Evolutionary conservation across 2,329 filamentous ascomycete species (phyloP).

Genomic region (Tolypocladium capitatum): DNA sequence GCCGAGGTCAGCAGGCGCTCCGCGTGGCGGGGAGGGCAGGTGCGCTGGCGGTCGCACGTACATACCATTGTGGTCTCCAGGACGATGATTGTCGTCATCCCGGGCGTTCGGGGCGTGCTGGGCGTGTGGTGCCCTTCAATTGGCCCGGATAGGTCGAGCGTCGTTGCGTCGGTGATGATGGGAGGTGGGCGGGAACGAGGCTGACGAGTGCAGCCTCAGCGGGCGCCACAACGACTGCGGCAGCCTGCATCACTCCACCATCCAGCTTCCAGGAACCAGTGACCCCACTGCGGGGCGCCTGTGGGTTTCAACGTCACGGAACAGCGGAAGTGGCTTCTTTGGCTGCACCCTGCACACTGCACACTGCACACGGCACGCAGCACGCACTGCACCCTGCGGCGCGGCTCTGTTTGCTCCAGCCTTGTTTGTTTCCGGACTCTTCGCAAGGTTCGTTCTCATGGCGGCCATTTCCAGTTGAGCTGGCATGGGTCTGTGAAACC

Average conservation of each 20-base stretch:
- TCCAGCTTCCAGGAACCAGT: not conserved
- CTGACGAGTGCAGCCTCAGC: not conserved
- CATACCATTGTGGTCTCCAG: slow-evolving; percentile 77
- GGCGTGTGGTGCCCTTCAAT: not conserved
- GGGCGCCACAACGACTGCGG: not conserved
- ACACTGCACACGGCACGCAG: too few relatives aligned
- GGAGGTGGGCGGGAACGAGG: slow-evolving; percentile 2
- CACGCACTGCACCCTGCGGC: not conserved
- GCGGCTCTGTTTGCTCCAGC: not conserved
- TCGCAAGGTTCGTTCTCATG: too few relatives aligned
- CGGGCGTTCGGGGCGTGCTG: slow-evolving; percentile 36
- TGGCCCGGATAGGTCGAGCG: not conserved
- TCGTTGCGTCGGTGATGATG: not conserved
- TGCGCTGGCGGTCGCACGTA: not conserved
- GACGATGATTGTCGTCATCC: slow-evolving; percentile 67
- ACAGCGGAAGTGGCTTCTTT: too few relatives aligned
- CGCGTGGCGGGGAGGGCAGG: not conserved
- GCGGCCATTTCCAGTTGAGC: not conserved
- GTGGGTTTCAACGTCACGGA: not conserved
- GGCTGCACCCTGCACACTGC: too few relatives aligned
- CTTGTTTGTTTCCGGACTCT: too few relatives aligned
- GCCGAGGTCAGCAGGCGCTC: not conserved
- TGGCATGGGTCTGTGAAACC: not conserved
- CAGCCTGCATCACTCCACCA: too few relatives aligned
- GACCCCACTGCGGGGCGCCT: not conserved